These are phyloP conservation scores for Tuber magnatum DNA, from an alignment of 495 filamentous ascomycete genomes.

Conservation along the genomic window DNA sequence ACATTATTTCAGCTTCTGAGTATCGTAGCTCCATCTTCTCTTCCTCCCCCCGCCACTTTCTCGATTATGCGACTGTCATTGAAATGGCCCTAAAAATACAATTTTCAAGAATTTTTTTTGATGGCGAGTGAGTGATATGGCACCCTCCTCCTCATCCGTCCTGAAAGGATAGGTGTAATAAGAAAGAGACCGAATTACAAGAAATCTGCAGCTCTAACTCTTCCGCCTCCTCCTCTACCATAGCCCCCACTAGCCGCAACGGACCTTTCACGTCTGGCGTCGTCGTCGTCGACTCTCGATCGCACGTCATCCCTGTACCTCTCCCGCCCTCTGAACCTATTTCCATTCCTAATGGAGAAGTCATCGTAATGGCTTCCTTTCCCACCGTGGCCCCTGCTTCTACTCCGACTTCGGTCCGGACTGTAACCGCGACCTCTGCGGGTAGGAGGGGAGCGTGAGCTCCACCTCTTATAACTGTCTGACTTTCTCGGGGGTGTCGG, in stretches of 20 bases:
- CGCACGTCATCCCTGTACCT: slow-evolving; percentile 10
- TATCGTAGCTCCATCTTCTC: neutral
- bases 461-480: slow-evolving; percentile 5
- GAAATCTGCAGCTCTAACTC: slow-evolving; percentile 36
- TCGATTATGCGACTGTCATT: neutral
- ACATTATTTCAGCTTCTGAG: neutral
- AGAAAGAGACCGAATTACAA: slow-evolving; percentile 14
- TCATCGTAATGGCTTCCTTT: slow-evolving; percentile 19
- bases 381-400: slow-evolving; percentile 15
- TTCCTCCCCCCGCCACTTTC: neutral
- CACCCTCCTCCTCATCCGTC: neutral
- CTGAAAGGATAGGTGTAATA: neutral
- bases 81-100: neutral
- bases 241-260: slow-evolving; percentile 6
- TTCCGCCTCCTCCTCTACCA: slow-evolving; percentile 18
- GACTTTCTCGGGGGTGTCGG: slow-evolving; percentile 14
- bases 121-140: neutral
- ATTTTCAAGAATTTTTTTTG: neutral
- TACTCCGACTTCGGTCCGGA: neutral
- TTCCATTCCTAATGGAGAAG: slow-evolving; percentile 5
- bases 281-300: slow-evolving; percentile 4
- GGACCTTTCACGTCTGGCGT: slow-evolving; percentile 16
- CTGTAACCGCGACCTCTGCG: slow-evolving; percentile 11
- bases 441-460: slow-evolving; percentile 12
- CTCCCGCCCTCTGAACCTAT: slow-evolving; percentile 1